Base-by-base conservation (phyloP, 768 basidiomycete genomes). In the Astraeus odoratus region DNA sequence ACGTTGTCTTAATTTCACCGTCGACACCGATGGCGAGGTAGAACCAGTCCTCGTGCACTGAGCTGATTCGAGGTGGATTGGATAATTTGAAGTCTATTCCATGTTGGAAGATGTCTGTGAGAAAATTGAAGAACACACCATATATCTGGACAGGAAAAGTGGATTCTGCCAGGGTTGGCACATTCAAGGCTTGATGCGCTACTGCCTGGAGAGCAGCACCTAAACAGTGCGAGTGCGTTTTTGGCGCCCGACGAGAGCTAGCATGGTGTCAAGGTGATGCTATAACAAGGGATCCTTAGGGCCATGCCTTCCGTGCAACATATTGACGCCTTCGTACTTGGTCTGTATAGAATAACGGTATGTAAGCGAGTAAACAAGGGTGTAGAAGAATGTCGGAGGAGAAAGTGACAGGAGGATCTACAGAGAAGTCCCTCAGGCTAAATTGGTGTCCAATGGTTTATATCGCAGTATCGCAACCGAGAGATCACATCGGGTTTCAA, bases 21-120 rank as follows among this genome's bases (percentile, higher is more conserved):
- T 49, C 45, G 24, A 47, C 20, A 22, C 9, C 36, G 20, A 41
- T 13, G 1, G 47, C 33, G 30, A 49, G 33, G 19, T 46, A 49
- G 39, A 46, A 49, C 23, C 39, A 26, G 34, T 47, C 20, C 22
- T 40, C 39, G 39, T 49, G 25, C n/a, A 12, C 34, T 31, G 25
- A 47, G 22, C 34, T 29, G 4, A 48, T 38, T 10, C 10, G 24
- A 6, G 47, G 47, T 3, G 37, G 43, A 25, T 48, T 34, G 38
- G 29, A 39, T 6, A 48, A 23, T 24, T 48, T 27, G 13, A 48
- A 8, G 7, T 18, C 47, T 48, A 16, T 26, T 20, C 6, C 25
- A 29, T 18, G 16, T 23, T 26, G 18, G 27, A 36, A 20, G 7
- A 22, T 8, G 9, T 46, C 24, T 46, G 23, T 18, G 15, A 15